Conservation (phyloP, 257 asterid species). For the Vinca minor region DNA sequence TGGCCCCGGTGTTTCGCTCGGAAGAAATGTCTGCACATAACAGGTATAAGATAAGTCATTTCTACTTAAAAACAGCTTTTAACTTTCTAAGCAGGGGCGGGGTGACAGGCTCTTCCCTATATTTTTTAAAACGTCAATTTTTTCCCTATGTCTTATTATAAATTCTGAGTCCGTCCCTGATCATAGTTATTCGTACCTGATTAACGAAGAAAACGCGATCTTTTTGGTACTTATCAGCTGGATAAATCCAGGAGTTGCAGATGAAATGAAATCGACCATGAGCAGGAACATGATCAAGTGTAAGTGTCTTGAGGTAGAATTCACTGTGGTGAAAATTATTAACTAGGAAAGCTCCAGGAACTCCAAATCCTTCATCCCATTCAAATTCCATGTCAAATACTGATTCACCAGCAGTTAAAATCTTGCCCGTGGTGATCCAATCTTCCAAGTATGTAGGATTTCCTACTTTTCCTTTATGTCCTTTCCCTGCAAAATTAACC, state of each 20-base stretch:
- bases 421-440: constrained; percentile 9
- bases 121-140: no score
- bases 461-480: constrained; percentile 21
- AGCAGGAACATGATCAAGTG: constrained; percentile 24
- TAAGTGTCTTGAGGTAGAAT: constrained; percentile 34
- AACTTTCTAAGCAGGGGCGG: no score
- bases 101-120: no score
- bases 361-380: constrained; percentile 20
- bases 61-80: no score
- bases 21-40: constrained; percentile 24
- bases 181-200: no score
- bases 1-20: constrained; percentile 28
- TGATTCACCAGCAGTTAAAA: constrained; percentile 22
- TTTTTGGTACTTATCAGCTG: constrained; percentile 19
- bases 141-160: no score
- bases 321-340: constrained; percentile 24
- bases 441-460: constrained; percentile 21
- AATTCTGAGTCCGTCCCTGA: no score
- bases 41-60: no score
- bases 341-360: constrained; percentile 32
- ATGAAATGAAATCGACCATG: constrained; percentile 20
- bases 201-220: constrained; percentile 33
- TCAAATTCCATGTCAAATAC: constrained; percentile 18
- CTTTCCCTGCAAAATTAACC: constrained; percentile 7
- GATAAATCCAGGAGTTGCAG: constrained; percentile 37